A percentile compares a stretch with the other conserved stretches of the same genome.
Evolutionary conservation across 208 protist species (phyloP).

Genomic region (Dictyostelium gargantuum): DNA sequence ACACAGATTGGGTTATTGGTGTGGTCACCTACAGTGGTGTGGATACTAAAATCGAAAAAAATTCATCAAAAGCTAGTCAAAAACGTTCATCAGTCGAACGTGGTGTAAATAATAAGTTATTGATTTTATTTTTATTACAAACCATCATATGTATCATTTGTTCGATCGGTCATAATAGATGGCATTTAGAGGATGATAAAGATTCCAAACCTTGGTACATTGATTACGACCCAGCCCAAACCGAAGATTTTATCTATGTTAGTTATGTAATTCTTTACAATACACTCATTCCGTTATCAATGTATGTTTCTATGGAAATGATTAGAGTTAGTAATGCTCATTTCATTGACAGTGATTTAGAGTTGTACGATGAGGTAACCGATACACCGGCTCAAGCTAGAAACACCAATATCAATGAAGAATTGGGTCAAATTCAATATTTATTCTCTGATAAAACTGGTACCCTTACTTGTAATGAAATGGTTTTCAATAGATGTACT

Average conservation of each 20-base stretch:
- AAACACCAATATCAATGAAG: conserved; percentile 88
- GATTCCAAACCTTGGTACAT: conserved; percentile 14
- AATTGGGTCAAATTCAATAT: conserved; percentile 87
- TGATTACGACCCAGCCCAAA: background rate
- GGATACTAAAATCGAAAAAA: conserved; percentile 78
- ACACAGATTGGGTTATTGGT: conserved; percentile 89
- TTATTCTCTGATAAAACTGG: conserved; percentile 92
- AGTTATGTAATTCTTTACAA: conserved; percentile 90
- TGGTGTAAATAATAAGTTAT: conserved; percentile 45
- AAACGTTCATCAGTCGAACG: conserved; percentile 50
- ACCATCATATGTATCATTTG: conserved; percentile 56
- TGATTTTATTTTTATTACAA: conserved; percentile 63
- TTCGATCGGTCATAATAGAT: conserved; percentile 52
- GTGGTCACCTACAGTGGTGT: conserved; percentile 94
- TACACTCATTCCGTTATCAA: conserved; percentile 89
- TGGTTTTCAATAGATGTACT: conserved; percentile 86
- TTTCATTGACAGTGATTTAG: conserved; percentile 69
- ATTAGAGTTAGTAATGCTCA: conserved; percentile 81
- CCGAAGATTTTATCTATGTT: conserved; percentile 69
- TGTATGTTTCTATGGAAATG: conserved; percentile 90
- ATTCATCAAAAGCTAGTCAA: conserved; percentile 24
- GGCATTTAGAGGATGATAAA: conserved; percentile 16
- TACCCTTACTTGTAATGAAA: conserved; percentile 90
- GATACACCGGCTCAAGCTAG: conserved; percentile 67
- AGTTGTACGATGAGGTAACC: conserved; percentile 70